Conservation (phyloP, 768 basidiomycete species). For the Amanita rimosa region DNA sequence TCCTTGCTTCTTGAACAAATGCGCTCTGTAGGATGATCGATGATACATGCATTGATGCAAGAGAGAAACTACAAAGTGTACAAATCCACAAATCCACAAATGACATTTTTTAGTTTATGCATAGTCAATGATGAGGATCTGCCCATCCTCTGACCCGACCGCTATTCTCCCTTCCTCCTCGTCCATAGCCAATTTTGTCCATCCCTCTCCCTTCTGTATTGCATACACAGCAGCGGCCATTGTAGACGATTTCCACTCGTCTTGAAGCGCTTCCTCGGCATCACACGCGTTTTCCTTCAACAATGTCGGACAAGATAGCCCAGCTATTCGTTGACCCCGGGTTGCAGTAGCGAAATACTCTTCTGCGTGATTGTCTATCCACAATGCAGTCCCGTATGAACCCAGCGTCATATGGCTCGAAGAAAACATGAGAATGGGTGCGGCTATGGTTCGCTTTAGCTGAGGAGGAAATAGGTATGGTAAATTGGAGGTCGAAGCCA, state of each 20-base stretch:
- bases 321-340: slow-evolving; percentile 51
- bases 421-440: slow-evolving; percentile 48
- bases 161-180: slow-evolving; percentile 38
- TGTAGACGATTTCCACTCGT: slow-evolving; percentile 11
- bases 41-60: neutral
- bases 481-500: slow-evolving; percentile 21
- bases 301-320: slow-evolving; percentile 14
- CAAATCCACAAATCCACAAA: neutral
- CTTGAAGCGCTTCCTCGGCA: neutral
- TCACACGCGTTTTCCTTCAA: slow-evolving; percentile 9
- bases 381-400: slow-evolving; percentile 48
- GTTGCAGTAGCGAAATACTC: slow-evolving; percentile 29
- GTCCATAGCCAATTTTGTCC: slow-evolving; percentile 35
- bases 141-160: slow-evolving; percentile 31
- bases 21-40: neutral
- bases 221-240: slow-evolving; percentile 32
- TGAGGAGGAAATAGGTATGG: slow-evolving; percentile 34
- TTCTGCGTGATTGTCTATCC: slow-evolving; percentile 55
- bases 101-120: slow-evolving; percentile 12
- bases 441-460: slow-evolving; percentile 28
- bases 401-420: slow-evolving; percentile 45
- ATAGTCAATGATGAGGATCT: slow-evolving; percentile 42
- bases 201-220: slow-evolving; percentile 33
- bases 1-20: neutral
- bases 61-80: neutral